Evolutionary conservation across 768 basidiomycete genomes (phyloP).

Genomic region (Tylopilus subfusipes): DNA sequence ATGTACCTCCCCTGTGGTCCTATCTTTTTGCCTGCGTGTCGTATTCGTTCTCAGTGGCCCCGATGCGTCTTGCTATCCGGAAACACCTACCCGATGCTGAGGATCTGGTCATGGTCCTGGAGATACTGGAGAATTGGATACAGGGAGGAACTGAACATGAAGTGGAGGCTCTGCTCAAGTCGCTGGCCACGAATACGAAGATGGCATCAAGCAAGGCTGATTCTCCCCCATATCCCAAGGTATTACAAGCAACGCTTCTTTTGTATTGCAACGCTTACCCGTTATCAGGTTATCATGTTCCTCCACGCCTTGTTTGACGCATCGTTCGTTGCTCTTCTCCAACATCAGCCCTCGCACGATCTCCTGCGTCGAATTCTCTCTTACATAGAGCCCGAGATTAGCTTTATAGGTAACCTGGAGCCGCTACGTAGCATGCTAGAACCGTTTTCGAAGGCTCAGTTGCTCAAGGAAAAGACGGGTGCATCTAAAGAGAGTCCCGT

Average conservation of each 20-base stretch:
- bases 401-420: constrained; percentile 47
- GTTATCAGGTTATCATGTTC: constrained; percentile 55
- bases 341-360: constrained; percentile 56
- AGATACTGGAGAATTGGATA: constrained; percentile 40
- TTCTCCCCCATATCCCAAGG: constrained; percentile 33
- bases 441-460: constrained; percentile 56
- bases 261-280: constrained; percentile 31
- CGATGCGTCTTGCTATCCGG: constrained; percentile 44
- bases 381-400: constrained; percentile 55
- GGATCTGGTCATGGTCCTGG: constrained; percentile 38
- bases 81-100: constrained; percentile 38
- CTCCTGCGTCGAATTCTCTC: constrained; percentile 48
- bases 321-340: constrained; percentile 63
- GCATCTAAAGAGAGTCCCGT: constrained; percentile 29
- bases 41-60: constrained; percentile 38
- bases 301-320: constrained; percentile 68
- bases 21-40: constrained; percentile 39
- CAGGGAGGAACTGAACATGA: constrained; percentile 26
- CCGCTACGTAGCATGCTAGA: constrained; percentile 60
- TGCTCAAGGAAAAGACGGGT: constrained; percentile 42
- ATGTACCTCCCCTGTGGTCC: constrained; percentile 33
- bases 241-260: constrained; percentile 36
- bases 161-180: constrained; percentile 21
- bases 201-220: constrained; percentile 16
- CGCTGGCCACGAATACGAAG: constrained; percentile 11